These are phyloP conservation scores for Annona squamosa DNA, from an alignment of 164 flowering plant species.

Conservation along the genomic window DNA sequence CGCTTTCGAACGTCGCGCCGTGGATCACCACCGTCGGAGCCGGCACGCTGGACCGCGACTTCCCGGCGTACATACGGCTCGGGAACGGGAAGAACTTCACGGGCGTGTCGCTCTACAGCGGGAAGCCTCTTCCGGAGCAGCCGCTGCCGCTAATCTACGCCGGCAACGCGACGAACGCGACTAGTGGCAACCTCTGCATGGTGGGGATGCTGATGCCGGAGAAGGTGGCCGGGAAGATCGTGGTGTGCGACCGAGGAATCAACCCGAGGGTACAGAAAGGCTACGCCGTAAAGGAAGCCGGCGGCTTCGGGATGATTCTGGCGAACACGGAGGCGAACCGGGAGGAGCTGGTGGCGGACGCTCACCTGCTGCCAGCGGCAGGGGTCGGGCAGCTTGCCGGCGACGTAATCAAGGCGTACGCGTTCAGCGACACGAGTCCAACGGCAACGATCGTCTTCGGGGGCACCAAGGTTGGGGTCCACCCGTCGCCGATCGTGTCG, in stretches of 20 bases:
- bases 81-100: conserved; percentile 56
- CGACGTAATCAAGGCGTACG: conserved; percentile 46
- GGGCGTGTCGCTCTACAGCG: conserved; percentile 65
- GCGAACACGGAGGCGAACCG: conserved; percentile 57
- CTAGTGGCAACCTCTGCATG: conserved; percentile 53
- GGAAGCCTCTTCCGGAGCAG: conserved; percentile 30
- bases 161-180: conserved; percentile 41
- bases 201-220: conserved; percentile 39
- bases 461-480: conserved; percentile 51
- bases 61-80: conserved; percentile 55
- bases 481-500: conserved; percentile 77
- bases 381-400: conserved; percentile 51
- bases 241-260: conserved; percentile 70
- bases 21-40: conserved; percentile 93
- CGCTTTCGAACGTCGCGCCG: conserved; percentile 76
- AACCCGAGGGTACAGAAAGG: conserved; percentile 61
- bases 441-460: conserved; percentile 44
- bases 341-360: conserved; percentile 74
- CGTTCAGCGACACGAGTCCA: conserved; percentile 41
- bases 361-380: conserved; percentile 65
- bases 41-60: conserved; percentile 84
- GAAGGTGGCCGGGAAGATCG: conserved; percentile 73
- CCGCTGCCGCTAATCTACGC: conserved; percentile 49
- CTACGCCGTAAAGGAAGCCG: conserved; percentile 56
- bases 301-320: conserved; percentile 85